Base-by-base conservation (phyloP, 2,329 filamentous ascomycete genomes). In the Harringtonia lauricola region DNA sequence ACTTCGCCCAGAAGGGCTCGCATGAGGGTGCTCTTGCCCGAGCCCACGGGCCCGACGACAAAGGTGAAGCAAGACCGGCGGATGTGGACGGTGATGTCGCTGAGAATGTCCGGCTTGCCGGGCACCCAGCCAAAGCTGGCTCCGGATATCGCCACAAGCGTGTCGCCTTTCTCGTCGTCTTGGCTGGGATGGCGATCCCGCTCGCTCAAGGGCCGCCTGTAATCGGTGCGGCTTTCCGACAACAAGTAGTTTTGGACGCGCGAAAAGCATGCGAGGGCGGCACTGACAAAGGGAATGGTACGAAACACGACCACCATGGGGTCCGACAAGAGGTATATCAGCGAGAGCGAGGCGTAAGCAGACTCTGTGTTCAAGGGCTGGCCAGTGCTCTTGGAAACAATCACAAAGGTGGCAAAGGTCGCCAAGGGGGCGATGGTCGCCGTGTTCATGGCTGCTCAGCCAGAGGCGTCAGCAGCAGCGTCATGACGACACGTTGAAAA, bases 21-120 rank as follows among this genome's bases (percentile, higher is more conserved):
- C 13, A 67, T 46, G 0, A 68, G 46, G 0, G 58, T 59, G 0
- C 62, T 61, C 42, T 70, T 70, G 22, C 67, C 65, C 22, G 60
- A 61, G 1, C 65, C 66, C 1, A 67, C 63, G 1, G 57, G 59
- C 0, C 66, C 65, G 0, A 66, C 51, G 3, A 68, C 31, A 50
- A 66, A 60, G 15, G 56, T 64, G 0, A 64, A 41, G 0, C 47
- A 54, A 6, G 52, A 48, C 1, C 37, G 28, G 0, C 28, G 24
- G 2, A 63, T 28, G 0, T 12, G 18, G 7, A 61, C 14, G 17
- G 47, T 51, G 9, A 64, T 51, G 3, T 56, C 41, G 1, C 47
- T 48, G 2, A 64, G 46, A 1, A 60, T 41, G 2, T 13, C 8
- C 7, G 28, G 48, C 54, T n/a, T 53, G 29, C 0, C 48, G 22